Evolutionary conservation across 2,329 filamentous ascomycete genomes (phyloP).

Genomic region (Xylaria sp.): DNA sequence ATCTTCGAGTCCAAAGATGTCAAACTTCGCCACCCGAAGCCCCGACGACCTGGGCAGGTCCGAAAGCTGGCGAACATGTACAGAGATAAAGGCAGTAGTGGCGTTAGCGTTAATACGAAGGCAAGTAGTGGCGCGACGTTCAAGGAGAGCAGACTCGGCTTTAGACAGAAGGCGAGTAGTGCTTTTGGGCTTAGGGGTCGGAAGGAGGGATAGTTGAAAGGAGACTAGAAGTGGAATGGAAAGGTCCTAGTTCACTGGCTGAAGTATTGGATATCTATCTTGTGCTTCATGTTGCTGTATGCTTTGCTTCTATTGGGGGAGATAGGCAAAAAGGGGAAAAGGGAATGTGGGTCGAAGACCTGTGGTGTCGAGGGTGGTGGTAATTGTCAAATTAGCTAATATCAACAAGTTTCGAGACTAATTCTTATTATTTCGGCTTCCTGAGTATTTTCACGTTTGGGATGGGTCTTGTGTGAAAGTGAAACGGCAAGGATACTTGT

Average conservation of each 20-base stretch:
- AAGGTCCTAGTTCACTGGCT: not conserved
- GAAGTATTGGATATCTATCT: constrained; percentile 12
- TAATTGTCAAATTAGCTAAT: not conserved
- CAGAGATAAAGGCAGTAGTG: constrained; percentile 43
- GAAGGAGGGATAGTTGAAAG: not conserved
- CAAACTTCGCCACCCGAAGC: constrained; percentile 45
- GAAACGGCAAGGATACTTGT: not conserved
- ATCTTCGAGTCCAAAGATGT: constrained; percentile 44
- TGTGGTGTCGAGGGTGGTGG: not conserved
- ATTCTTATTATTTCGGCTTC: not conserved
- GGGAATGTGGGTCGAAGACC: not conserved
- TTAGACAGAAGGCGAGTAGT: constrained; percentile 30
- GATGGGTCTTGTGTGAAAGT: not conserved
- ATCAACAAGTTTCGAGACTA: not conserved
- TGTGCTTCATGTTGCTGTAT: constrained; percentile 13
- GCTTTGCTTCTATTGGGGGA: not conserved
- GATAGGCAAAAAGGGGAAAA: not conserved
- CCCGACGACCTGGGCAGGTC: constrained; percentile 46
- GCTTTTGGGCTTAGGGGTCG: constrained; percentile 18
- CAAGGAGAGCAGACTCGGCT: constrained; percentile 21
- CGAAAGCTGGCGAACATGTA: constrained; percentile 49
- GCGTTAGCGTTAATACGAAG: constrained; percentile 28
- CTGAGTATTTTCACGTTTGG: not conserved
- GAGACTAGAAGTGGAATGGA: not conserved
- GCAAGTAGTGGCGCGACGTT: constrained; percentile 23